Percentiles rank a stretch among this genome's conserved stretches.
Evolutionary conservation across 495 filamentous ascomycete genomes (phyloP).

Genomic region (Penicillium herquei): DNA sequence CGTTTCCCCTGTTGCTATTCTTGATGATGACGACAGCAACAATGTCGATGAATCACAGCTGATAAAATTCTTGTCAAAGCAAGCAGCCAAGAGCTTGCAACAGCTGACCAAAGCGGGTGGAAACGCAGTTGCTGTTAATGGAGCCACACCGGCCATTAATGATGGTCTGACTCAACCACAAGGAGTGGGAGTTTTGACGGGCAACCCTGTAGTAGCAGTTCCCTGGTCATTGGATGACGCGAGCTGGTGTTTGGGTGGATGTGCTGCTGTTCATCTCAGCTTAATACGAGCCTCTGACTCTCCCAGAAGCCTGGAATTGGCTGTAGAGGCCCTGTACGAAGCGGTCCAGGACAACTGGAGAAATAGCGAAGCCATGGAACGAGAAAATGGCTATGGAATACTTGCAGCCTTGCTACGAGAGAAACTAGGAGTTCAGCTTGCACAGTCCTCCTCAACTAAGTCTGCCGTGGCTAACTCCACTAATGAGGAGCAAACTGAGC

Average conservation of each 20-base stretch:
- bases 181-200: constrained; percentile 77
- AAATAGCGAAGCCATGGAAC: constrained; percentile 98
- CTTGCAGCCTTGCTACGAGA: constrained; percentile 72
- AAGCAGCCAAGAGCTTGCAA: constrained; percentile 68
- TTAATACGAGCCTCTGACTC: constrained; percentile 73
- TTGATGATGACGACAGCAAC: constrained; percentile 70
- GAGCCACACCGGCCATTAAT: constrained; percentile 82
- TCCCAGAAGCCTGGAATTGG: constrained; percentile 65
- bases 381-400: constrained; percentile 91
- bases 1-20: constrained; percentile 71
- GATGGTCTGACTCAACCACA: constrained; percentile 76
- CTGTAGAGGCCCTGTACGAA: constrained; percentile 79
- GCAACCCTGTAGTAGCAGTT: constrained; percentile 76
- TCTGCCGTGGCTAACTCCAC: constrained; percentile 28
- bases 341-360: constrained; percentile 87
- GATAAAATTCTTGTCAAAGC: constrained; percentile 71
- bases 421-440: constrained; percentile 58
- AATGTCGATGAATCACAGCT: constrained; percentile 71
- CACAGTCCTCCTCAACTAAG: constrained; percentile 33
- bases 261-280: constrained; percentile 78
- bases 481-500: constrained; percentile 53
- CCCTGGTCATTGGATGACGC: constrained; percentile 86
- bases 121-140: constrained; percentile 82
- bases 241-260: constrained; percentile 88
- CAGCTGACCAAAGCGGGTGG: constrained; percentile 69